Percentiles rank a stretch among this genome's conserved stretches.
phyloP scores from a whole-genome alignment of 495 filamentous ascomycete species.

The Lophium mytilinum region DNA sequence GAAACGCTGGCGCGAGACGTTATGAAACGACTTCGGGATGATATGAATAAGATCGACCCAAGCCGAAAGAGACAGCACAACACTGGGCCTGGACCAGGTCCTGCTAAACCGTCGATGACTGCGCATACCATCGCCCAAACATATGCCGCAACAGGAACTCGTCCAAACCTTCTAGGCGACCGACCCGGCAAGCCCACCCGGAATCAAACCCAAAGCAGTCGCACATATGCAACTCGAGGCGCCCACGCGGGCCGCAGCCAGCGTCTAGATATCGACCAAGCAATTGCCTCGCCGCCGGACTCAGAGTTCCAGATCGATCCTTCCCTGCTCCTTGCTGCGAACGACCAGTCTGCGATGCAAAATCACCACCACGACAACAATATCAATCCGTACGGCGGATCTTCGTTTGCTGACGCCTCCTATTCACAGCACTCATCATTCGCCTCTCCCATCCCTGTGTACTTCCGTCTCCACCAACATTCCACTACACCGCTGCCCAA shows the following conservation, averaged over 20 bases:
- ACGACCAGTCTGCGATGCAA: conserved; percentile 40
- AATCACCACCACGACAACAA: conserved; percentile 1
- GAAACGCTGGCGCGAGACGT: conserved; percentile 65
- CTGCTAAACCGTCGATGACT: conserved; percentile 16
- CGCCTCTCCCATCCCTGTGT: conserved; percentile 45
- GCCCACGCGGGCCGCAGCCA: neutral
- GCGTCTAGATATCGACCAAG: neutral
- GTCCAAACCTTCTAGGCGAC: neutral
- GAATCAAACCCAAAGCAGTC: neutral
- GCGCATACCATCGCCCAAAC: neutral
- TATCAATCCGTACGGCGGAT: conserved; percentile 19
- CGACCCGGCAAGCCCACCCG: neutral
- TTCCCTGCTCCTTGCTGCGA: conserved; percentile 42
- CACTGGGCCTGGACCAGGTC: conserved; percentile 27
- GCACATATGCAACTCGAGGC: neutral
- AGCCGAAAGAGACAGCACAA: conserved; percentile 39
- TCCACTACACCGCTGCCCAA: conserved; percentile 39
- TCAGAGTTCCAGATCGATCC: conserved; percentile 60
- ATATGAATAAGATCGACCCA: conserved; percentile 53
- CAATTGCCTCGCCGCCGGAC: conserved; percentile 24
- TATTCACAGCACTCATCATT: conserved; percentile 15
- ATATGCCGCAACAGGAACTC: neutral
- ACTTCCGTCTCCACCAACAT: conserved; percentile 54
- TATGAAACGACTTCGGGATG: conserved; percentile 64
- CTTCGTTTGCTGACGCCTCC: conserved; percentile 32